Base-by-base conservation (phyloP, 768 basidiomycete genomes). In the Suillus paluster region DNA sequence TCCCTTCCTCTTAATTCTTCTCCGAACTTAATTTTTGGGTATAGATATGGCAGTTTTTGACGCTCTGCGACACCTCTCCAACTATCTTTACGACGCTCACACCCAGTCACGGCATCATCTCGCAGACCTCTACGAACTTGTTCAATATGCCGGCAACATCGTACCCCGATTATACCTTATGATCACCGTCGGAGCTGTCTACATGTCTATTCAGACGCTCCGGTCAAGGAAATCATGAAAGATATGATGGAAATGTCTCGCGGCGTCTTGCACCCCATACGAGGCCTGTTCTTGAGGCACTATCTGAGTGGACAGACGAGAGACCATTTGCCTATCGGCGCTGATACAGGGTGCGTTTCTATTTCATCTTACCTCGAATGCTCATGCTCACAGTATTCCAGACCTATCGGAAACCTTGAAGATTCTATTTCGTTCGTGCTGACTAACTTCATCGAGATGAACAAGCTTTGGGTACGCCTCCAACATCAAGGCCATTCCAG, bases 191-290 rank as follows among this genome's bases (percentile, higher is more conserved):
- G 97, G 97, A 66, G 94, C 97, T 1, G 96, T 99, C 39, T 99
- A 98, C 83, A 99, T 99, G 97, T 95, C 95, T 33, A 89, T 98
- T 88, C 95, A 3, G 97, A 97, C 62, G 96, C 97, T 11, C 97
- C 97, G 5, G 89, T 99, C 60, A 97, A 95, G 82, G 97, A 99
- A 79, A 95, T 99, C 64, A 99, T 99, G 97, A 99, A 97, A 83
- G 97, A 99, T 77, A 98, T 99, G 97, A 91, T 99, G 91, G 97
- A 99, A 77, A 99, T 99, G 97, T 95, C 95, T 39, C 83, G 95
- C 21, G 97, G 97, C 63, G 95, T 99, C 5, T 83, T 99, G 65
- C 95, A 99, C 73, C 97, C 97, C n/a, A 94, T 95, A 55, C 84
- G 97, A 50, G 97, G 97, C 19, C 79, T 99, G 38, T 99, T 99